Evolutionary conservation across 495 filamentous ascomycete species (phyloP), one percentile per base, ranked within the genome.

Genomic region (Tuber umbilicatum): DNA sequence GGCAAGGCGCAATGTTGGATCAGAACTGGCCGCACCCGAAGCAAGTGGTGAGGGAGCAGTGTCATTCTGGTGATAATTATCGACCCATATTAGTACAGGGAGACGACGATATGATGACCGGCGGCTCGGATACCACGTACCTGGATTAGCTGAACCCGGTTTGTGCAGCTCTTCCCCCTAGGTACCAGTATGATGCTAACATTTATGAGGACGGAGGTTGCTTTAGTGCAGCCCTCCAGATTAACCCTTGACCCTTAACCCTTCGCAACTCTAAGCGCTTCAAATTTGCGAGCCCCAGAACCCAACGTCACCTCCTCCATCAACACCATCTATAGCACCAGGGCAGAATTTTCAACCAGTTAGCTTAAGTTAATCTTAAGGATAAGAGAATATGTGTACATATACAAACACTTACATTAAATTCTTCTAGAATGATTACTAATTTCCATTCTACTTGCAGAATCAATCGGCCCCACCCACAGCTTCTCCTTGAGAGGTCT

Each of bases 401-500:
- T 78, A 70, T 43, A 23, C 39, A 31, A 27, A 76, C 31, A 5
- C 60, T 27, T 41, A 23, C 37, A 14, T 9, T 35, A 38, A 73
- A 69, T 71, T 50, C 70, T 42, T 45, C n/a, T 27, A 40, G 39
- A 39, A 37, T 19, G 39, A 31, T n/a, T 55, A 47, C 45, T 70
- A 47, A 12, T 31, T 69, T 14, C 47, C 21, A 47, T 21, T 27
- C 39, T 27, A 27, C 39, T 35, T 40, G 43, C 41, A 43, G 68
- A 38, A 73, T 27, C 60, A 38, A 50, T 47, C 69, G 69, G 76
- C 77, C 77, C 64, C 70, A 74, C 75, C 43, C 72, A 79, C 77
- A 79, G 75, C 21, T n/a, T 50, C 70, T 74, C 64, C 27, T 67
- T 73, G 64, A n/a, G 77, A 70, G 42, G 50, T 38, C 43, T 79